Base-by-base conservation (phyloP, 2,329 filamentous ascomycete species). In the Cladosporium sp. region DNA sequence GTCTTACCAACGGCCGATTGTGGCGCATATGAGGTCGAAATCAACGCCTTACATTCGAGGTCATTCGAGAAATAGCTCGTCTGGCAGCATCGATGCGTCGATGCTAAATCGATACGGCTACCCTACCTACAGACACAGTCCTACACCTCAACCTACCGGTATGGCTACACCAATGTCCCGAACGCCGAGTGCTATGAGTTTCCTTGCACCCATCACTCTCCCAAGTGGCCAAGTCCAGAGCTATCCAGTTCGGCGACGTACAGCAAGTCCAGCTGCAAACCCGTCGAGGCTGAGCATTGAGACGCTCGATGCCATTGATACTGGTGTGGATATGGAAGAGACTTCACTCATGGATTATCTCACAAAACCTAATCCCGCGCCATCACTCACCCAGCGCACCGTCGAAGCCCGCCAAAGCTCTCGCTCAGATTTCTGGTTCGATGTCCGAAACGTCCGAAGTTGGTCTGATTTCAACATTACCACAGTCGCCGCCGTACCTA, bases 361-460 rank as follows among this genome's bases (percentile, higher is more conserved):
- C 44, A 90, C 86, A 2, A 76, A 79, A 0, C 73, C 87, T 55
- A 95, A 95, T 66, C 90, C 91, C 16, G 85, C 89, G 18, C 86
- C 91, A 14, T 85, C 86, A 38, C 77, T 95, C 33, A 89, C 95
- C 35, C 86, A 86, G 64, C 87, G 85, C 60, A 60, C 61, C 33
- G 81, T 92, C 60, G 87, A 86, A 55, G 84, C 86, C 66, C 67
- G 83, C 72, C 87, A 83, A 68, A 84, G 78, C 64, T 80, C 78
- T 70, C 85, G 80, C 63, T 89, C 85, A 68, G 84, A 95, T 74
- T 95, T 92, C 70, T 97, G 92, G 92, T 96, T 89, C 87, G 92
- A 97, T 65, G 80, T 95, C 54, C 87, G 92, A 61, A 92, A 95
- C 67, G 77, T 96, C 59, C 83, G 88, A 57, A 80, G 83, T 56